Percentiles rank a stretch among this genome's conserved stretches.
phyloP scores from a whole-genome alignment of 257 asterid genomes.

The Henckelia pumila region DNA sequence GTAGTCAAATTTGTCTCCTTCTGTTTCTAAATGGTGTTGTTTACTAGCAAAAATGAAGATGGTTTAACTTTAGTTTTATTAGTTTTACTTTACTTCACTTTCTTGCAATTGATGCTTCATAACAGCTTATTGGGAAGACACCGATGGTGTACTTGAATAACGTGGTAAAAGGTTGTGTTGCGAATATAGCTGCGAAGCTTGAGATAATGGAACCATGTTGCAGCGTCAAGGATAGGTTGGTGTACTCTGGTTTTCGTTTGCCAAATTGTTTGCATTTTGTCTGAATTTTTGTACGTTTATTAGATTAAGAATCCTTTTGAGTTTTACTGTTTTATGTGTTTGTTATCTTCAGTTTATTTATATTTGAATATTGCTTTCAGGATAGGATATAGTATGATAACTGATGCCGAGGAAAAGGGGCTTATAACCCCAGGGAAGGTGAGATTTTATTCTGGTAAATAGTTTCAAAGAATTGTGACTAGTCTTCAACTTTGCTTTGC shows the following conservation, averaged over 20 bases:
- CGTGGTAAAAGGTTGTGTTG: constrained; percentile 76
- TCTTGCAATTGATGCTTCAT: constrained; percentile 20
- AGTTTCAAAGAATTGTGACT: neutral
- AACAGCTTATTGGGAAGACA: constrained; percentile 92
- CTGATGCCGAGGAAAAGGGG: constrained; percentile 91
- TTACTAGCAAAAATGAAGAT: neutral
- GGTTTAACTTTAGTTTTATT: neutral
- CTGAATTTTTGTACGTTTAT: constrained; percentile 2
- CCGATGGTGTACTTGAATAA: constrained; percentile 96
- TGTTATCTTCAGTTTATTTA: constrained; percentile 18
- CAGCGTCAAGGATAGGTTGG: constrained; percentile 96
- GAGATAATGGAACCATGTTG: constrained; percentile 99
- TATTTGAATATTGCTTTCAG: constrained; percentile 48
- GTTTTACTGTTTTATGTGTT: constrained; percentile 6
- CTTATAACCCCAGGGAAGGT: constrained; percentile 93
- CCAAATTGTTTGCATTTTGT: constrained; percentile 6
- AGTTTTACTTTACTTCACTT: constrained; percentile 6
- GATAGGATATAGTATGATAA: constrained; percentile 89
- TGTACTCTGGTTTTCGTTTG: constrained; percentile 11
- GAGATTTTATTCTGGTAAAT: constrained; percentile 24
- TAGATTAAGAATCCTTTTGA: neutral
- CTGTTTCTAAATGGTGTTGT: neutral
- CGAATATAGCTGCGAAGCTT: constrained; percentile 90
- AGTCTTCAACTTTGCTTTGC: constrained; percentile 15
- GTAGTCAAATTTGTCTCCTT: neutral